These are phyloP conservation scores for Colletotrichum neosansevieriae DNA, from an alignment of 2,329 filamentous ascomycete species.

Conservation along the genomic window DNA sequence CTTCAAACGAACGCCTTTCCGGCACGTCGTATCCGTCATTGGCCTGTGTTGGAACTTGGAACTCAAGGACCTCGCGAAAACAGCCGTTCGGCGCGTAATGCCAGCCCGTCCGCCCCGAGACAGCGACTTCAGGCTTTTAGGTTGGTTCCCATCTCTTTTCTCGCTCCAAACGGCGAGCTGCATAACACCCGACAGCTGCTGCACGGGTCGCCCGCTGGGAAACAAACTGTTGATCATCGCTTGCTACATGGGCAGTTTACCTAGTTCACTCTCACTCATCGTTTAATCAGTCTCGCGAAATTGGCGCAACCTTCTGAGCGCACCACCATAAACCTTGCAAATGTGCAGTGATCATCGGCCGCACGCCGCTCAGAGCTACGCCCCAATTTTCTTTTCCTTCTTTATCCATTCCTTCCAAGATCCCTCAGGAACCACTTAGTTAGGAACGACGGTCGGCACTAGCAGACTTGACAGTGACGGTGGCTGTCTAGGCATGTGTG, in stretches of 20 bases:
- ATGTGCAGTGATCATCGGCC: slow-evolving; percentile 23
- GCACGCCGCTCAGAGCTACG: slow-evolving; percentile 10
- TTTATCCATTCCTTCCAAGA: too few species aligned
- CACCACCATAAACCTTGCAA: not conserved
- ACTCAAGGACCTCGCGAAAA: too few species aligned
- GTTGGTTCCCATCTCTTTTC: not conserved
- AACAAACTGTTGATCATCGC: slow-evolving; percentile 24
- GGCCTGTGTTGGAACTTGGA: too few species aligned
- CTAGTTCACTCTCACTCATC: slow-evolving; percentile 7
- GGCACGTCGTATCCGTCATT: too few species aligned
- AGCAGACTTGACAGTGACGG: not conserved
- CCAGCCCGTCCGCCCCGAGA: not conserved
- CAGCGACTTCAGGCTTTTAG: slow-evolving; percentile 2
- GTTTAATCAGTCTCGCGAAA: slow-evolving; percentile 26
- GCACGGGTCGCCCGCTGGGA: slow-evolving; percentile 30
- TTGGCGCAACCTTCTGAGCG: slow-evolving; percentile 18
- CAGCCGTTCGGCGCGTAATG: not conserved
- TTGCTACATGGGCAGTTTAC: slow-evolving; percentile 4
- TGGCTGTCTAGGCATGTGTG: not conserved
- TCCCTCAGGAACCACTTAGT: not conserved
- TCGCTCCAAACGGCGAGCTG: slow-evolving; percentile 29
- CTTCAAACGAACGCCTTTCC: too few species aligned
- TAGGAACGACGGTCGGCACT: slow-evolving; percentile 11
- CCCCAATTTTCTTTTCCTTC: slow-evolving; percentile 13
- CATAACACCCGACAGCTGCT: slow-evolving; percentile 15